Conservation (phyloP, 2,329 filamentous ascomycete genomes). For the Alternaria tenuissima region DNA sequence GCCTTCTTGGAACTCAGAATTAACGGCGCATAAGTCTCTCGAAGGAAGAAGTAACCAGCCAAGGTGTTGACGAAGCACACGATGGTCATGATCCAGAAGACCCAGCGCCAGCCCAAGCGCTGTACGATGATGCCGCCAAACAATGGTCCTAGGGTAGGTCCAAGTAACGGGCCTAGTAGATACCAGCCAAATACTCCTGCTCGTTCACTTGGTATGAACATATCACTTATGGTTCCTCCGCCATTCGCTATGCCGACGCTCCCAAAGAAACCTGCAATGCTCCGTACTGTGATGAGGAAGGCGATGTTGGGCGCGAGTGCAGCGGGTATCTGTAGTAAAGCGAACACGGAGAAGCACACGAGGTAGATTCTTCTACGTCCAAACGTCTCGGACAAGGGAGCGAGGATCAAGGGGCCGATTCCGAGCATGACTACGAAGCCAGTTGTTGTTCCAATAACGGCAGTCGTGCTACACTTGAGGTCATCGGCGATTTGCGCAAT, state of each 20-base stretch:
- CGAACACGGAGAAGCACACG: conserved; percentile 55
- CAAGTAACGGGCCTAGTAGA: conserved; percentile 55
- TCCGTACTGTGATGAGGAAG: conserved; percentile 55
- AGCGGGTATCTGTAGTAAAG: conserved; percentile 58
- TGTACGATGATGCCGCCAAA: conserved; percentile 57
- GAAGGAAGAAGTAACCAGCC: conserved; percentile 54
- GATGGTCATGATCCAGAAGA: conserved; percentile 58
- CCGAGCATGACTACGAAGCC: conserved; percentile 61
- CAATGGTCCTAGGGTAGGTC: conserved; percentile 54
- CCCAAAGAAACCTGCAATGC: conserved; percentile 60
- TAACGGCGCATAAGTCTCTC: conserved; percentile 56
- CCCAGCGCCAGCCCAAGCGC: conserved; percentile 58
- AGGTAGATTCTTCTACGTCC: conserved; percentile 57
- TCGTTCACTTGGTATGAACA: conserved; percentile 58
- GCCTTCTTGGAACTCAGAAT: conserved; percentile 50
- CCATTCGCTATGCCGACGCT: conserved; percentile 61
- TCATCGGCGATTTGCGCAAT: conserved; percentile 60
- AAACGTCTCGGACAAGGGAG: conserved; percentile 58
- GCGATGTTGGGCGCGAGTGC: conserved; percentile 59
- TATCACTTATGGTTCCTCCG: conserved; percentile 61
- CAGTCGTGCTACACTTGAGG: conserved; percentile 52
- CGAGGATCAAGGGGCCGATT: conserved; percentile 57
- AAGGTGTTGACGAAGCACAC: conserved; percentile 54
- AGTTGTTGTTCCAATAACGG: conserved; percentile 60
- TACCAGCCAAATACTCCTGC: conserved; percentile 59